A percentile compares a stretch with the other conserved stretches of the same genome.
These are phyloP conservation scores for Straminergon stramineum DNA, from an alignment of 225 moss, liverwort and hornwort genomes.

Conservation along the genomic window DNA sequence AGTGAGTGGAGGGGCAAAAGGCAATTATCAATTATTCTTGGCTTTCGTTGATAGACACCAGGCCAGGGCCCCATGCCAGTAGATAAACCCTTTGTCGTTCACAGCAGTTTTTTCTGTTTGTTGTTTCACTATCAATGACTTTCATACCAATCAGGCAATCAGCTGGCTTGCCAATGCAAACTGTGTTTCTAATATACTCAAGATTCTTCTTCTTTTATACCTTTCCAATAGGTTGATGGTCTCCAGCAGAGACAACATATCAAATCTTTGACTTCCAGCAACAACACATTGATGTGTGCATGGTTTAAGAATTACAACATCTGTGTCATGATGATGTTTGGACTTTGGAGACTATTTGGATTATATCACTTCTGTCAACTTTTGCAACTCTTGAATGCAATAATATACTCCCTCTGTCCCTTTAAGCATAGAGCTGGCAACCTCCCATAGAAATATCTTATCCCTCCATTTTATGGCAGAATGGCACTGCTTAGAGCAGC, in stretches of 20 bases:
- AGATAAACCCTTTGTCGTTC: neutral
- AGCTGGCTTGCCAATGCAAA: neutral
- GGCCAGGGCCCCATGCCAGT: neutral
- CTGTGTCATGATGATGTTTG: neutral
- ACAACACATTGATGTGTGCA: too few species aligned
- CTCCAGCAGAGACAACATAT: neutral
- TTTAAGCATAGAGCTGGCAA: too few species aligned
- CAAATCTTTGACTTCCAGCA: neutral
- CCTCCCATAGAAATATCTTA: too few species aligned
- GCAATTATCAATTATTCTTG: constrained; percentile 1
- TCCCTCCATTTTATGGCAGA: too few species aligned
- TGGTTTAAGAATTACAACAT: neutral
- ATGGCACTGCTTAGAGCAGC: too few species aligned
- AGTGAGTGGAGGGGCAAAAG: neutral
- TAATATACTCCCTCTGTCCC: too few species aligned
- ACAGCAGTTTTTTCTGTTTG: neutral
- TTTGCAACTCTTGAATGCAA: neutral
- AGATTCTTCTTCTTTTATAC: neutral
- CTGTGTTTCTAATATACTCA: neutral
- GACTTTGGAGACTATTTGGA: neutral
- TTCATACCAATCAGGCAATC: neutral
- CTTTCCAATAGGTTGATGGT: neutral
- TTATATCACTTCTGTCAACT: neutral
- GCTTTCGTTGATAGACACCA: neutral
- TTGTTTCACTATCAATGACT: neutral